Evolutionary conservation across 2,329 filamentous ascomycete genomes (phyloP).

Genomic region (Ramularia collo-cygni): DNA sequence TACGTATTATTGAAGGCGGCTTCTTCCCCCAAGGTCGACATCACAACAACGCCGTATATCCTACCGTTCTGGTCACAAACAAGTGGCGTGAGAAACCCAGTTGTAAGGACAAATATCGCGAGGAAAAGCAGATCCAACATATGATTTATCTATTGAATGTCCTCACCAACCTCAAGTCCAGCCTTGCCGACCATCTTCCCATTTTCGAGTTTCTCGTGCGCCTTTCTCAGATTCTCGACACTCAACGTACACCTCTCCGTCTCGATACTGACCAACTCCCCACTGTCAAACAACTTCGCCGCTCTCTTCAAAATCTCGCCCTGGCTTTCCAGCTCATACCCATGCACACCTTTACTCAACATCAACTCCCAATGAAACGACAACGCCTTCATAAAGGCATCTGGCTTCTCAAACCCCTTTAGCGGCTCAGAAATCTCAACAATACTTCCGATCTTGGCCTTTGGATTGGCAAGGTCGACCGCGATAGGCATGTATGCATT

Average conservation of each 20-base stretch:
- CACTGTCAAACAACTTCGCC: conserved; percentile 7
- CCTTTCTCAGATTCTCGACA: conserved; percentile 9
- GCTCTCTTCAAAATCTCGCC: conserved; percentile 10
- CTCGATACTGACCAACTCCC: conserved; percentile 2
- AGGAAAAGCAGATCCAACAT: too few species aligned
- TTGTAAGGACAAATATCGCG: too few species aligned
- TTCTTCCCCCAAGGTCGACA: too few species aligned
- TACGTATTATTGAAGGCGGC: too few species aligned
- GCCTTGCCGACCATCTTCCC: conserved; percentile 13
- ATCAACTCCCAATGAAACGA: conserved; percentile 13
- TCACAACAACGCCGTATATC: too few species aligned
- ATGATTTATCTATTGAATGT: conserved; percentile 8
- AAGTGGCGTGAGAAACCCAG: too few species aligned
- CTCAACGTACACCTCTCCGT: conserved; percentile 8
- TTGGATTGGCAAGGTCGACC: conserved; percentile 9
- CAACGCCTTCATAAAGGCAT: conserved; percentile 11
- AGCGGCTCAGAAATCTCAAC: conserved; percentile 11
- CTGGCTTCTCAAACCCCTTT: conserved; percentile 7
- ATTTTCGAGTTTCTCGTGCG: conserved; percentile 13
- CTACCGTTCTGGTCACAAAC: too few species aligned
- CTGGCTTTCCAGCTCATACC: conserved; percentile 13
- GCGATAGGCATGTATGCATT: conserved; percentile 10
- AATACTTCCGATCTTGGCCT: conserved; percentile 12
- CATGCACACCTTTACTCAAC: conserved; percentile 9
- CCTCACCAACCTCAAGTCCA: conserved; percentile 8